phyloP scores from a whole-genome alignment of 257 asterid species.

The Marsdenia floribunda region DNA sequence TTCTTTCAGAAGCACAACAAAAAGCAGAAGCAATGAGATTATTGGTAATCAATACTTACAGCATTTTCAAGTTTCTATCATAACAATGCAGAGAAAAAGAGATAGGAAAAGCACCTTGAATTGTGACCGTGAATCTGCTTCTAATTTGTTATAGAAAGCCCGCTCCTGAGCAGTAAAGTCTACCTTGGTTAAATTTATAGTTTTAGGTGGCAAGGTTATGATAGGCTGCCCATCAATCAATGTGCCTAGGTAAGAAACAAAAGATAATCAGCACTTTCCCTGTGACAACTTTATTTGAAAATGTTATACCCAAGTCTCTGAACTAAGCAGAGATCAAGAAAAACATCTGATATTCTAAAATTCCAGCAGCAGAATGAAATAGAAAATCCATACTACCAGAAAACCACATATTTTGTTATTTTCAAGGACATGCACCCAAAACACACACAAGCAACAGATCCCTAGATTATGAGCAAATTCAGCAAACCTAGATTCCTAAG shows the following conservation, averaged over 20 bases:
- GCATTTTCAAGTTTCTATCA: not conserved
- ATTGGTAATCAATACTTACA: not conserved
- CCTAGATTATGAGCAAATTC: not conserved
- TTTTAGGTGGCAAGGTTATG: conserved; percentile 78
- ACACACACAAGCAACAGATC: not conserved
- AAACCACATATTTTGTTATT: not conserved
- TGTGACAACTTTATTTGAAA: conserved; percentile 8
- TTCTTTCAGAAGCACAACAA: not conserved
- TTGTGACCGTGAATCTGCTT: conserved; percentile 73
- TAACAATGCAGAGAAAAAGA: conserved; percentile 13
- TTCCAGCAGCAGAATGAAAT: not conserved
- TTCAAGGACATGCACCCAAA: not conserved
- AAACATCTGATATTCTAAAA: not conserved
- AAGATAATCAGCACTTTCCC: conserved; percentile 24
- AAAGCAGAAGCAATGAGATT: not conserved
- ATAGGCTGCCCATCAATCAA: conserved; percentile 70
- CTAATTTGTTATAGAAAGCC: conserved; percentile 67
- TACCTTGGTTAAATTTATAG: conserved; percentile 53
- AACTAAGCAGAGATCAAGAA: conserved; percentile 1
- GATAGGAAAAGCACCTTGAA: conserved; percentile 61
- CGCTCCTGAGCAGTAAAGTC: conserved; percentile 80
- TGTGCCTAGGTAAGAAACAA: conserved; percentile 46
- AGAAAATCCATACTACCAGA: not conserved
- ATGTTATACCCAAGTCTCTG: conserved; percentile 13
- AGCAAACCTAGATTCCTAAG: not conserved